Percentiles rank a stretch among this genome's conserved stretches.
Evolutionary conservation across 1,139 yeast species (phyloP).

Genomic region (Kurtzmaniella quercitrusa): DNA sequence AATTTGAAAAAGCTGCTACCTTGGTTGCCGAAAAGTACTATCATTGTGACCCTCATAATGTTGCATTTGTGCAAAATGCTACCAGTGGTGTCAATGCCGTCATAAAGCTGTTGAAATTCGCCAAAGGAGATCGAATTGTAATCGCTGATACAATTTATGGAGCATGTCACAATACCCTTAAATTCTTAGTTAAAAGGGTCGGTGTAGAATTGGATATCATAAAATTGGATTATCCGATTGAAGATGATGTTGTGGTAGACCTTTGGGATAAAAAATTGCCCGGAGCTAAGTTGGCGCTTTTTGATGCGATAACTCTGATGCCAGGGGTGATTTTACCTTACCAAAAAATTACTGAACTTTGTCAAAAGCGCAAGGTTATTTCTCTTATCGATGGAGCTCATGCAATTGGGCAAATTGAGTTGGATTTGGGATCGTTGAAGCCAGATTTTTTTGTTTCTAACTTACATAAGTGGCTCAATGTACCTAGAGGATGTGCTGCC

Average conservation of each 20-base stretch:
- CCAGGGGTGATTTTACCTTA: constrained; percentile 64
- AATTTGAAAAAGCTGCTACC: constrained; percentile 28
- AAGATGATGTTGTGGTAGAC: constrained; percentile 43
- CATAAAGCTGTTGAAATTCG: constrained; percentile 50
- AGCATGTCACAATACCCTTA: constrained; percentile 53
- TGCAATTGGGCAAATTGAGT: constrained; percentile 52
- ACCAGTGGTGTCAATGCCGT: constrained; percentile 60
- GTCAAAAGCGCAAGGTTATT: constrained; percentile 44
- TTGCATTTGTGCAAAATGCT: constrained; percentile 56
- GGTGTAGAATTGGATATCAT: constrained; percentile 48
- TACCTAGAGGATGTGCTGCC: constrained; percentile 58
- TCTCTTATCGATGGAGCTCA: constrained; percentile 75
- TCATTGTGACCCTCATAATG: constrained; percentile 38
- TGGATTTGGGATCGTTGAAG: constrained; percentile 38
- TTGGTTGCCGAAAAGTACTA: constrained; percentile 29
- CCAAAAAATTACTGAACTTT: constrained; percentile 42
- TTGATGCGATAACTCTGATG: constrained; percentile 61
- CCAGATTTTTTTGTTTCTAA: constrained; percentile 67
- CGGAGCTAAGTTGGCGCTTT: constrained; percentile 41
- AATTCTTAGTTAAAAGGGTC: constrained; percentile 36
- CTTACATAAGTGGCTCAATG: constrained; percentile 66
- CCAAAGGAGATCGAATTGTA: constrained; percentile 52
- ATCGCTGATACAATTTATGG: constrained; percentile 53
- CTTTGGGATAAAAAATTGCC: constrained; percentile 24
- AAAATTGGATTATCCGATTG: constrained; percentile 45